phyloP scores from a whole-genome alignment of 192 early-diverging fungal species.

The Rhizoclosmatium sp. region DNA sequence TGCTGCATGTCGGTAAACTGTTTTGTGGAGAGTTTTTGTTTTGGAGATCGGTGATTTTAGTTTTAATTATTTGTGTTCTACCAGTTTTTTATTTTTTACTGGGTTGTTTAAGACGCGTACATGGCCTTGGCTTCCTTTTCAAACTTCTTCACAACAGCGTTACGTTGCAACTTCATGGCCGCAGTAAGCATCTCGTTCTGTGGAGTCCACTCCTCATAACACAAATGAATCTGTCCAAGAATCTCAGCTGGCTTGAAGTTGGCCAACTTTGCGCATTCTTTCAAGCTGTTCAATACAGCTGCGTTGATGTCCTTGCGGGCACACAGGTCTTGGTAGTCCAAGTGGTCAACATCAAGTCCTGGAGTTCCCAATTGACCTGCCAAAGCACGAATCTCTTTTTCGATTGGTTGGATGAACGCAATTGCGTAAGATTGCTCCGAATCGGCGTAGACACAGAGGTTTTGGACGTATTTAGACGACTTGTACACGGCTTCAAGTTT shows the following conservation, averaged over 20 bases:
- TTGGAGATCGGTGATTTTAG: not conserved
- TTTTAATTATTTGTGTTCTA: no score
- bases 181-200: conserved; percentile 86
- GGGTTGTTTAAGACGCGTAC: not conserved
- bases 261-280: conserved; percentile 64
- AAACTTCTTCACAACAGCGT: conserved; percentile 75
- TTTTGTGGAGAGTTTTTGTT: not conserved
- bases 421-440: conserved; percentile 75
- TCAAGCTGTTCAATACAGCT: conserved; percentile 63
- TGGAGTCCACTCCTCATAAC: conserved; percentile 86
- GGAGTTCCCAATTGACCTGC: conserved; percentile 26
- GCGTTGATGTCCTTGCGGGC: conserved; percentile 39
- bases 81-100: not conserved
- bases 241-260: conserved; percentile 78
- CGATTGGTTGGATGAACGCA: conserved; percentile 77
- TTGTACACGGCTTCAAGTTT: conserved; percentile 92
- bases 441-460: conserved; percentile 71
- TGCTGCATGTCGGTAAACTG: not conserved
- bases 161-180: conserved; percentile 90
- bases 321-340: conserved; percentile 63
- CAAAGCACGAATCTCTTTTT: conserved; percentile 53
- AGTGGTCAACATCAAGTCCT: conserved; percentile 22
- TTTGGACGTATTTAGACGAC: conserved; percentile 71
- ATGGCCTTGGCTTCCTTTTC: conserved; percentile 31
- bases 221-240: conserved; percentile 44